Evolutionary conservation across 2,329 filamentous ascomycete genomes (phyloP).

Genomic region (Westerdykella aurantiaca): DNA sequence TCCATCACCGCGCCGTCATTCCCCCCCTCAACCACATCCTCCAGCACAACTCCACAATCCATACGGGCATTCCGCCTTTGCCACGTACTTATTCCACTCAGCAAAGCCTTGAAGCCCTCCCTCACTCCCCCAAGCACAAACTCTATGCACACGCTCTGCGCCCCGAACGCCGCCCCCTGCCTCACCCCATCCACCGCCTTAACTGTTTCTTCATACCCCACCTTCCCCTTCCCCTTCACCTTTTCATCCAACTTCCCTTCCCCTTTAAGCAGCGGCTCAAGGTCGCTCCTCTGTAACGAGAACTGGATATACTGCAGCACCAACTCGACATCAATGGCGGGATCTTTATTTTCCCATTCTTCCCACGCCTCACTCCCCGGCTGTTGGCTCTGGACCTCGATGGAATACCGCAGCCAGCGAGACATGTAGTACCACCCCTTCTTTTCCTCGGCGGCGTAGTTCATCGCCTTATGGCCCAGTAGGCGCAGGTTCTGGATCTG

Average conservation of each 20-base stretch:
- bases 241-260: conserved; percentile 31
- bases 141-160: conserved; percentile 39
- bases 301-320: conserved; percentile 73
- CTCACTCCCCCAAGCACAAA: conserved; percentile 28
- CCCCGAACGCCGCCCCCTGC: conserved; percentile 40
- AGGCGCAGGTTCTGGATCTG: conserved; percentile 70
- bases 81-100: conserved; percentile 41
- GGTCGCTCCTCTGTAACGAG: conserved; percentile 60
- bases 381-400: conserved; percentile 67
- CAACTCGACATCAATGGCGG: conserved; percentile 64
- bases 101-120: conserved; percentile 26
- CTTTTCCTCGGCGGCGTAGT: conserved; percentile 68
- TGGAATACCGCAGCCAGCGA: conserved; percentile 75
- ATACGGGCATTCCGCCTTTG: conserved; percentile 55
- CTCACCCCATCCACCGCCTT: conserved; percentile 34
- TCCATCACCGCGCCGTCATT: conserved; percentile 42
- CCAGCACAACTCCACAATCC: conserved; percentile 56
- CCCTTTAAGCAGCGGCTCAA: conserved; percentile 53
- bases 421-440: conserved; percentile 74
- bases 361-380: conserved; percentile 54
- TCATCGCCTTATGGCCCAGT: conserved; percentile 66
- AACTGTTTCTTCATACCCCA: conserved; percentile 28
- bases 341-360: conserved; percentile 72
- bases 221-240: neutral
- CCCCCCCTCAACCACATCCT: conserved; percentile 29